These are phyloP conservation scores for Colletotrichum sojae DNA, from an alignment of 2,329 filamentous ascomycete genomes.

Conservation along the genomic window DNA sequence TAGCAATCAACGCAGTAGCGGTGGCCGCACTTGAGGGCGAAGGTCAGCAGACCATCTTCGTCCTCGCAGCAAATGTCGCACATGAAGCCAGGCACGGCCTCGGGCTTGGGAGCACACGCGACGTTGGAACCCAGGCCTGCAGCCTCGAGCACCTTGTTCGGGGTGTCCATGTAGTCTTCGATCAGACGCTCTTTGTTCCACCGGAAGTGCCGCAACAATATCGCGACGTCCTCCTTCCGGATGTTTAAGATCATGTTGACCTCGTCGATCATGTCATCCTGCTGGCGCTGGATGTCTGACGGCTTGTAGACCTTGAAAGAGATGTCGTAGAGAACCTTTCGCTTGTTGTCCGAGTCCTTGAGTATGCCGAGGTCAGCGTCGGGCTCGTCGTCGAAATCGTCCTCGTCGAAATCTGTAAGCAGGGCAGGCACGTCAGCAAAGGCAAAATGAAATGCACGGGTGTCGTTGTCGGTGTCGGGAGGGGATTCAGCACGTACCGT, in stretches of 20 bases:
- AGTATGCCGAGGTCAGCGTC: slow-evolving; percentile 68
- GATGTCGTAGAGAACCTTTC: slow-evolving; percentile 84
- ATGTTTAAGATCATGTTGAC: slow-evolving; percentile 93
- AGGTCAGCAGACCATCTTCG: slow-evolving; percentile 80
- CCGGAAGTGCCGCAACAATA: slow-evolving; percentile 87
- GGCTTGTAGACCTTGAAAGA: slow-evolving; percentile 87
- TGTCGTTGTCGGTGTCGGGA: slow-evolving; percentile 16
- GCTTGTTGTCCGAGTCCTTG: slow-evolving; percentile 78
- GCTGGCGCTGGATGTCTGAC: slow-evolving; percentile 84
- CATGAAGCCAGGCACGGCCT: slow-evolving; percentile 81
- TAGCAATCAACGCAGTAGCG: slow-evolving; percentile 96
- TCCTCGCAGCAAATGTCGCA: slow-evolving; percentile 99
- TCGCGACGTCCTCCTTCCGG: slow-evolving; percentile 89
- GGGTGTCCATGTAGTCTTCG: slow-evolving; percentile 95
- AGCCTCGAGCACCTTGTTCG: slow-evolving; percentile 83
- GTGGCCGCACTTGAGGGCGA: slow-evolving; percentile 95
- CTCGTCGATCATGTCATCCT: slow-evolving; percentile 88
- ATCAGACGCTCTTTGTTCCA: slow-evolving; percentile 98
- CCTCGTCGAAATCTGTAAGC: slow-evolving; percentile 67
- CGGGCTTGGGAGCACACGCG: slow-evolving; percentile 75
- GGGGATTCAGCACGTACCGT: slow-evolving; percentile 57
- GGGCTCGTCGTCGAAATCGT: slow-evolving; percentile 71
- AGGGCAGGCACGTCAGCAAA: slow-evolving; percentile 22
- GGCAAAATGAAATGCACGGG: slow-evolving; percentile 36
- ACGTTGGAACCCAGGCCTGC: slow-evolving; percentile 82